Conservation (phyloP, 2,329 filamentous ascomycete species). For the Colletotrichum sublineola region DNA sequence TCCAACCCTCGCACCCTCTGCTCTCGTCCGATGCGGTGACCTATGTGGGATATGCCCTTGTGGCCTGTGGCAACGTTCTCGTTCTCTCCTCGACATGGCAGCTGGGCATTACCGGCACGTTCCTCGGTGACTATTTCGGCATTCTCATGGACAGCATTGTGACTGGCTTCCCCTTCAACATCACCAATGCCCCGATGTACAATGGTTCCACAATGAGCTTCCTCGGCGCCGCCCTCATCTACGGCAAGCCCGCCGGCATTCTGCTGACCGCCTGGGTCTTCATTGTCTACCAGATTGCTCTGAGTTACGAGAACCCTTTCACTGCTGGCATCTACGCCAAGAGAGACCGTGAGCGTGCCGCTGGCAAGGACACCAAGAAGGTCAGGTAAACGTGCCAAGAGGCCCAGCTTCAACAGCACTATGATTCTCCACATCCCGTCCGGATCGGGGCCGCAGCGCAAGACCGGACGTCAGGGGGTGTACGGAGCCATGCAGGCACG, state of each 20-base stretch:
- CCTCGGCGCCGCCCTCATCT: constrained; percentile 85
- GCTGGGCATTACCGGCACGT: constrained; percentile 94
- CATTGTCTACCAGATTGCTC: constrained; percentile 82
- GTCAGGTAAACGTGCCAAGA: constrained; percentile 55
- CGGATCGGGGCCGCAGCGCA: constrained; percentile 36
- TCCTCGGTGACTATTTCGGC: constrained; percentile 98
- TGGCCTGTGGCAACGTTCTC: constrained; percentile 83
- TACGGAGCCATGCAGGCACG: constrained; percentile 31
- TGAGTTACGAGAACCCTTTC: constrained; percentile 93
- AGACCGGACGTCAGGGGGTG: constrained; percentile 36
- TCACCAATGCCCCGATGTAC: constrained; percentile 95
- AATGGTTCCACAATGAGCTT: constrained; percentile 94
- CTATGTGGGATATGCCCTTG: constrained; percentile 77
- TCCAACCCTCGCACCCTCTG: constrained; percentile 80
- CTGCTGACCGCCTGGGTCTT: constrained; percentile 81
- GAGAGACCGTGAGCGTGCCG: constrained; percentile 73
- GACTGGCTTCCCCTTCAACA: constrained; percentile 94
- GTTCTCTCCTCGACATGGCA: constrained; percentile 92
- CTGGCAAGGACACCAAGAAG: constrained; percentile 64
- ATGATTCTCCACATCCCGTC: constrained; percentile 25
- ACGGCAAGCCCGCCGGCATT: constrained; percentile 88
- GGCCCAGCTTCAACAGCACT: constrained; percentile 43
- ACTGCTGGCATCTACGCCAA: constrained; percentile 93
- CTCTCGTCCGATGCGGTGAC: constrained; percentile 72
- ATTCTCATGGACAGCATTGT: constrained; percentile 97